Evolutionary conservation across 805 yeast genomes (phyloP), one percentile per base, ranked within the genome.

Genomic region (Candida glaebosa): DNA sequence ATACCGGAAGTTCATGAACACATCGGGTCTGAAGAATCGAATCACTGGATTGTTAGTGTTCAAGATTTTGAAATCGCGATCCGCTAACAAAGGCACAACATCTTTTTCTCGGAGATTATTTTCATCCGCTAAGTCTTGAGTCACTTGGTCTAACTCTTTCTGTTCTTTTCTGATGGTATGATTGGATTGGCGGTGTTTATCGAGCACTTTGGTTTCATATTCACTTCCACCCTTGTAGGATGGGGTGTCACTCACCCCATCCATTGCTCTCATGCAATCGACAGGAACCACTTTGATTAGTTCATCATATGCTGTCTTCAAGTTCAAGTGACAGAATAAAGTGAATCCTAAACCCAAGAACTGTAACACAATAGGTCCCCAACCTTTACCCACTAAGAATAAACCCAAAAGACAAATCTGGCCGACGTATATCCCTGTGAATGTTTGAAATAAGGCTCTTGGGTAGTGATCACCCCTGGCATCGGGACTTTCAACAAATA

Each of bases 301-400:
- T 9, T 75, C 71, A 42, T 75, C 82, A 57, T 88, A 87, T 0
- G 96, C 87, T 6, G 56, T 46, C 47, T 73, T 78, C 57, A 91
- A 61, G 47, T 79, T 75, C 22, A 78, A 14, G 54, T 91, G 96
- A 44, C 78, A 71, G 56, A 87, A 82, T 3, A 76, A 75, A 0
- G 97, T 87, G 49, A 74, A 61, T 6, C 74, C 76, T 10, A 87
- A 53, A 32, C 84, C 70, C 39, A 90, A 71, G 1, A 79, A 81
- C 60, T 85, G 87, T 40, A 91, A 64, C 3, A 82, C 86, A 48
- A 89, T 74, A 28, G 96, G 95, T 34, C 96, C 98, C 96, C 96
- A 91, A 32, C 95, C 84, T 71, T 87, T 87, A 46, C 95, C 89
- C 42, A 91, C 95, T 14, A 79, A 86, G 58, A 88, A 90, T 42